Evolutionary conservation across 2,329 filamentous ascomycete genomes (phyloP), one percentile per base, ranked within the genome.

Genomic region (Colletotrichum costaricense): DNA sequence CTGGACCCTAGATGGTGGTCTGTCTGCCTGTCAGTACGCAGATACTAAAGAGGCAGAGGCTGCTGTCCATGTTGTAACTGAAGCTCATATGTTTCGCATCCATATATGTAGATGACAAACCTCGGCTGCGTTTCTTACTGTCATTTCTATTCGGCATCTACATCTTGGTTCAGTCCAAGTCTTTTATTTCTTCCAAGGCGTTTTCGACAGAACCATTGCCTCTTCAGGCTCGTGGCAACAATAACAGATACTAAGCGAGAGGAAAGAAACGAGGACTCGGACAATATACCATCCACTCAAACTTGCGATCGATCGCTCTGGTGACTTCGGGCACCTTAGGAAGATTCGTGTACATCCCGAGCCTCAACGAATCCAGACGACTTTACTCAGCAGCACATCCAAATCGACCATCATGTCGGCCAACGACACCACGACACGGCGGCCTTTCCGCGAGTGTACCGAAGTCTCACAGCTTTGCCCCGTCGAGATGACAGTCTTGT

Each of bases 401-500:
- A 46, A 38, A 42, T 2, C n/a, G 42, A n/a, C 16, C 60, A 54
- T n/a, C 26, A 73, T 73, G 71, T 58, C 71, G 14, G 46, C 71
- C 57, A 73, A 71, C 71, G 68, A 58, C 33, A 71, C 71, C 49
- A 46, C 57, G 22, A n/a, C 33, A 7, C 54, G 67, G 35, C 70
- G 67, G 19, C 67, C 60, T 22, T 76, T 74, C 70, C 76, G 78
- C 62, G 69, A 77, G 22, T 87, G 85, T 76, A 81, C 76, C 6
- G 78, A 82, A 19, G 80, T 90, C 73, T 82, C 82, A 9, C 70
- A 77, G 2, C 69, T 76, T 52, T 91, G 89, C 75, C 88, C 88
- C n/a, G 87, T 90, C 75, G 72, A 81, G 54, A 82, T 80, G 35
- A 90, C 88, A 3, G 88, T 89, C 14, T 81, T 89, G 42, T 88